Percentiles rank a stretch among this genome's conserved stretches.
These are phyloP conservation scores for Kazachstania psychrophila DNA, from an alignment of 805 yeast species.

Conservation along the genomic window DNA sequence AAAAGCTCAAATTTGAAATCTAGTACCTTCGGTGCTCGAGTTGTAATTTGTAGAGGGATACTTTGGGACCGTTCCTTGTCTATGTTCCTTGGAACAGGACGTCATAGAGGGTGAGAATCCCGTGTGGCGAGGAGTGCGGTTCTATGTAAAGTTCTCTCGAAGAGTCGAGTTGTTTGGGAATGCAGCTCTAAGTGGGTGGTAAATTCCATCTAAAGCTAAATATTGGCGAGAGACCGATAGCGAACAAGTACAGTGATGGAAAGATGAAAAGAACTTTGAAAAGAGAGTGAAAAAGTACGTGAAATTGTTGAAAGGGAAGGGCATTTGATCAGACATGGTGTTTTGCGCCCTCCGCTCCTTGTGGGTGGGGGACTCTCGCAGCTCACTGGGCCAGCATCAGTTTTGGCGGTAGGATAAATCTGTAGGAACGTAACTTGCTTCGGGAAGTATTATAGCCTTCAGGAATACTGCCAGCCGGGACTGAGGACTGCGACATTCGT, in stretches of 20 bases:
- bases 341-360: conserved; percentile 24
- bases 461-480: conserved; percentile 27
- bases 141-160: conserved; percentile 27
- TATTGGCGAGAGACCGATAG: conserved; percentile 41
- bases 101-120: conserved; percentile 38
- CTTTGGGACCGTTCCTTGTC: conserved; percentile 28
- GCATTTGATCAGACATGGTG: conserved; percentile 34
- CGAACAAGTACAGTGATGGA: conserved; percentile 40
- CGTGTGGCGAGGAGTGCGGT: conserved; percentile 29
- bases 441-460: conserved; percentile 29
- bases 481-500: conserved; percentile 32
- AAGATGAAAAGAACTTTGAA: conserved; percentile 38
- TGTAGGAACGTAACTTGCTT: conserved; percentile 30
- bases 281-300: conserved; percentile 39
- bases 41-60: conserved; percentile 34
- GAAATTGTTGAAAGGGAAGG: conserved; percentile 39
- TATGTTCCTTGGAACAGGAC: conserved; percentile 35
- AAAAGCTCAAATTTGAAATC: conserved; percentile 37
- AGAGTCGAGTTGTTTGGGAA: conserved; percentile 30
- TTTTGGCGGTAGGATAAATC: conserved; percentile 31
- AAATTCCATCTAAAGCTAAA: conserved; percentile 37
- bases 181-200: conserved; percentile 33
- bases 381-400: conserved; percentile 33
- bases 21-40: conserved; percentile 33
- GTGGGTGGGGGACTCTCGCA: conserved; percentile 26